Evolutionary conservation across 768 basidiomycete genomes (phyloP), one percentile per base, ranked within the genome.

Genomic region (Leucosporidium creatinivorum): DNA sequence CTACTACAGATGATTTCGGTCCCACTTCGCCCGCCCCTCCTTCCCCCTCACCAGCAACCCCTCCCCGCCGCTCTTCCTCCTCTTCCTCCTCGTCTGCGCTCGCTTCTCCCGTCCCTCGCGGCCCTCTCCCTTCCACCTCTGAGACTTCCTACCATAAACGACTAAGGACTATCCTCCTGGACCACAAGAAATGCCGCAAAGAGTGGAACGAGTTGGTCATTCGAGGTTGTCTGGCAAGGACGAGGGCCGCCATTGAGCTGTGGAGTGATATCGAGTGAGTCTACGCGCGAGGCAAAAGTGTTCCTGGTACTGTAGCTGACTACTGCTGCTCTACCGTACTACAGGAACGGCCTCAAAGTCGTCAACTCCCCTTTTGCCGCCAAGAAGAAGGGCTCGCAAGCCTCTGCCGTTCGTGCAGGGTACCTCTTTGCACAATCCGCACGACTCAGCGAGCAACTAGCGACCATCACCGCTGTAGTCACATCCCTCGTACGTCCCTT

Each of bases 191-290:
- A 25, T 58, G 48, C 23, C 30, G 68, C 26, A 26, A 56, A 15
- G 52, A 61, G 25, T 73, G 68, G 68, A 69, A 50, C 36, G 65
- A 73, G 52, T 62, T 73, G 21, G 68, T 73, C 39, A 62, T 73
- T 25, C 54, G 71, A 4, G 71, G 71, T 6, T 61, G 63, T 39
- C 61, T 73, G 0, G 65, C 58, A 8, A 28, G 68, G 23, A 57
- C 60, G 0, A 67, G 63, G 51, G 71, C 68, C 4, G 65, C 61
- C 7, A 57, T 69, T 26, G 71, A 73, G 25, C 28, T 73, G 6
- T 73, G 68, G 71, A 63, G 48, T 23, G 71, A 73, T 31, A 54
- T 73, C 56, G 71, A 73, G 68, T 67, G 44, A 52, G 71, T 39
- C 25, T 19, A 3, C 8, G 23, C 5, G 25, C 1, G 36, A 10